Evolutionary conservation across 768 basidiomycete species (phyloP).

Genomic region (Hemileccinum rubropunctum): DNA sequence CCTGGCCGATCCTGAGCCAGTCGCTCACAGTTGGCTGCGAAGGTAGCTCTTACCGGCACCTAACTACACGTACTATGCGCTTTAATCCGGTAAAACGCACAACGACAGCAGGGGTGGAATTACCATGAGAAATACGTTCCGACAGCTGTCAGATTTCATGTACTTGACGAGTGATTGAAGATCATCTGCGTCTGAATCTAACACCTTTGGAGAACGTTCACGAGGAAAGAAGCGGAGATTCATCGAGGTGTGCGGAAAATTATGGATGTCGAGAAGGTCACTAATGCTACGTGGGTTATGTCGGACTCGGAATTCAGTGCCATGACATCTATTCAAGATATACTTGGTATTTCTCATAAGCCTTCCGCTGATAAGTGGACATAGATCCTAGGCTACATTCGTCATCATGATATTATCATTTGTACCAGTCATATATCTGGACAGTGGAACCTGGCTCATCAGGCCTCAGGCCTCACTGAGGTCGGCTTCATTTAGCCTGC

Average conservation of each 20-base stretch:
- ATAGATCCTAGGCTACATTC: no score
- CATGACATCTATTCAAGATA: no score
- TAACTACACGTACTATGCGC: constrained; percentile 42
- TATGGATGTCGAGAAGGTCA: no score
- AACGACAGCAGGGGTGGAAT: constrained; percentile 5
- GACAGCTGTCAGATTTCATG: constrained; percentile 66
- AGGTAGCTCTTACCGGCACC: constrained; percentile 55
- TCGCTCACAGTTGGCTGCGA: neutral
- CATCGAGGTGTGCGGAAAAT: constrained; percentile 9
- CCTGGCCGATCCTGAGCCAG: constrained; percentile 37
- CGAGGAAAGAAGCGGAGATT: constrained; percentile 1
- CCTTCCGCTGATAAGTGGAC: no score
- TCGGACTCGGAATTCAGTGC: no score
- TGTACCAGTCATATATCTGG: no score
- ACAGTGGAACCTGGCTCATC: no score
- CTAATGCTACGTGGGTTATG: no score
- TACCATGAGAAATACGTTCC: constrained; percentile 74
- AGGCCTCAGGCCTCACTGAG: no score
- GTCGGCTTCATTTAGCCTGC: no score
- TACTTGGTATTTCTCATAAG: no score
- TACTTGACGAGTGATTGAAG: constrained; percentile 56
- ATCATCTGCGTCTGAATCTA: constrained; percentile 33
- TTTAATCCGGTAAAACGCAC: constrained; percentile 4
- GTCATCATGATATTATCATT: no score
- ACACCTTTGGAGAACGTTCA: constrained; percentile 14